Base-by-base conservation (phyloP, 306 rosid species). In the Albizia julibrissin region DNA sequence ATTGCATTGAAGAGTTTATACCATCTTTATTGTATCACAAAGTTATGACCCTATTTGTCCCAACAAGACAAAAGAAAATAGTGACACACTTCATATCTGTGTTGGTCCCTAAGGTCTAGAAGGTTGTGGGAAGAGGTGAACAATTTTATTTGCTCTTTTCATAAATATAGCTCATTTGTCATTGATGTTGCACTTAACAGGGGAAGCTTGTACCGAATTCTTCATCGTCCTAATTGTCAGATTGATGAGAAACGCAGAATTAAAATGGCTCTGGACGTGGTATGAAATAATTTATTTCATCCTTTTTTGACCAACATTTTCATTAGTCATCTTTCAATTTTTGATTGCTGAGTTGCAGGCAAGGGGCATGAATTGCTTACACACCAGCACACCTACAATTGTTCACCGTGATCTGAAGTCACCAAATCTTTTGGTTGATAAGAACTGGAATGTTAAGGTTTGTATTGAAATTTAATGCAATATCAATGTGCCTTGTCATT, bases 261-360 rank as follows among this genome's bases (percentile, higher is more conserved):
- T 85, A 95, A 92, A 85, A 95, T 95, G 99, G 99, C 98, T 84
- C 92, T 93, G 82, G 98, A 95, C 87, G 99, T 93, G 97, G 99
- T 95, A 90, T 79, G 90, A 85, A 81, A 74, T 77, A 34, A 50
- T 66, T 49, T 46, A 59, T 52, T 74, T 69, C 80, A 34, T 75
- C 52, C 75, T 66, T 73, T 69, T 80, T 80, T 12, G 54, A 76
- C 73, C 19, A 31, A 43, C 37, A 72, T 68, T 79, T 69, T 77
- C 81, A 56, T 46, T 11, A 67, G 52, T 82, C 61, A 74, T 39
- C 61, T 80, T 85, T 64, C 47, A 85, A 77, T 61, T 74, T 83
- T 77, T 61, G 77, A 75, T 47, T 79, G 39, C 62, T 74, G n/a
- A 82, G 84, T 86, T 86, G 83, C 89, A 95, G 99, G 99, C 99